These are phyloP conservation scores for Colletotrichum musae DNA, from an alignment of 2,329 filamentous ascomycete species.

Conservation along the genomic window DNA sequence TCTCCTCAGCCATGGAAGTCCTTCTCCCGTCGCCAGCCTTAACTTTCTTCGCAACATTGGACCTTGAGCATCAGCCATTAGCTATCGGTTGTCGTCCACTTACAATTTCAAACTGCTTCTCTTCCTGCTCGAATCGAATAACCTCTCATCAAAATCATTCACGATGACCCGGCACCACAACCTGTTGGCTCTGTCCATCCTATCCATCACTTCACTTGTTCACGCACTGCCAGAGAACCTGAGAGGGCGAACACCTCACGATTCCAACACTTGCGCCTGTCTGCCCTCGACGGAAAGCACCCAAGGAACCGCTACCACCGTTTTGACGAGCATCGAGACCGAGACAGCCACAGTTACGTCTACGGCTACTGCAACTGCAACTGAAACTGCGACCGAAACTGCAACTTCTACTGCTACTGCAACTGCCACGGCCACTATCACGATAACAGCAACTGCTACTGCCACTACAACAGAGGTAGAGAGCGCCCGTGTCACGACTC, in stretches of 20 bases:
- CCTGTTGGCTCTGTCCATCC: constrained; percentile 16
- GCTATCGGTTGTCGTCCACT: background rate
- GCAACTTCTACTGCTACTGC: constrained; percentile 43
- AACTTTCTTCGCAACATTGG: background rate
- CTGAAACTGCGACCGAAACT: constrained; percentile 39
- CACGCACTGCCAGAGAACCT: constrained; percentile 32
- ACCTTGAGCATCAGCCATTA: background rate
- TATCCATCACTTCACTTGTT: constrained; percentile 20
- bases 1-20: background rate
- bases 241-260: constrained; percentile 28
- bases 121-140: background rate
- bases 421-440: background rate
- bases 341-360: constrained; percentile 38
- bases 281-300: constrained; percentile 37
- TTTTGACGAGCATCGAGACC: constrained; percentile 50
- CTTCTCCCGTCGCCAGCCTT: background rate
- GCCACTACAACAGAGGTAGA: constrained; percentile 41
- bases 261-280: constrained; percentile 39
- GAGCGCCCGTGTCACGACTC: constrained; percentile 44
- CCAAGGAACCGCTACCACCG: constrained; percentile 38
- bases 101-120: background rate
- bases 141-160: constrained; percentile 40
- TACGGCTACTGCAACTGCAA: constrained; percentile 46
- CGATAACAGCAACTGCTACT: constrained; percentile 41
- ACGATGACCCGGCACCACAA: constrained; percentile 39